Percentiles rank a stretch among this genome's conserved stretches.
These are phyloP conservation scores for Globisporangium spinosum DNA, from an alignment of 352 stramenopile genomes.

Conservation along the genomic window DNA sequence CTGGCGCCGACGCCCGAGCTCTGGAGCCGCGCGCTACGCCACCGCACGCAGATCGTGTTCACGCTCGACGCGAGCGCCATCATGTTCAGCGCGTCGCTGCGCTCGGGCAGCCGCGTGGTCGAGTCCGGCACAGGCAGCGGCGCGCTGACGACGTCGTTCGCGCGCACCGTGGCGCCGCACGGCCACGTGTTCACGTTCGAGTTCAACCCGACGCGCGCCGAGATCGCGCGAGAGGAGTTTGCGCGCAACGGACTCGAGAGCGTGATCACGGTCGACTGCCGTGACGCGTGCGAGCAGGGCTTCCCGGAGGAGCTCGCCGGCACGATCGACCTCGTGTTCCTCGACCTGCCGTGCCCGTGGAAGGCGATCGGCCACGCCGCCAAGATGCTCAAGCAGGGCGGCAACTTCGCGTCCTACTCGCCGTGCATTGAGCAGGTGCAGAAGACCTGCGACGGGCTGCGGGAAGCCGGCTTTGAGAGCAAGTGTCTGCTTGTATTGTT, in stretches of 20 bases:
- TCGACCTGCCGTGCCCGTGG: constrained; percentile 98
- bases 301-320: constrained; percentile 63
- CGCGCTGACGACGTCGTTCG: constrained; percentile 91
- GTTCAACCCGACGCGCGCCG: constrained; percentile 94
- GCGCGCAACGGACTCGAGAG: constrained; percentile 84
- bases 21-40: constrained; percentile 90
- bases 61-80: constrained; percentile 93
- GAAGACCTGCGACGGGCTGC: constrained; percentile 74
- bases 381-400: constrained; percentile 91
- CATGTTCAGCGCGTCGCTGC: constrained; percentile 87
- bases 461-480: constrained; percentile 82
- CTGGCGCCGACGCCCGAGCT: constrained; percentile 95
- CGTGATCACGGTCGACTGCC: constrained; percentile 92
- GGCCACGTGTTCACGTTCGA: constrained; percentile 97
- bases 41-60: constrained; percentile 98
- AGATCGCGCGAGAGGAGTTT: constrained; percentile 94
- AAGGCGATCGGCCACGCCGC: constrained; percentile 91
- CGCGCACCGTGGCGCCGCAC: constrained; percentile 85
- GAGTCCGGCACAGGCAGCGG: constrained; percentile 92
- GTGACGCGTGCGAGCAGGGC: constrained; percentile 94
- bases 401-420: constrained; percentile 95
- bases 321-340: constrained; percentile 93
- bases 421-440: constrained; percentile 99
- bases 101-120: constrained; percentile 88
- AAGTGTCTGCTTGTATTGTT: background rate